phyloP scores from a whole-genome alignment of 495 filamentous ascomycete genomes.

The Penicillium soppii region DNA sequence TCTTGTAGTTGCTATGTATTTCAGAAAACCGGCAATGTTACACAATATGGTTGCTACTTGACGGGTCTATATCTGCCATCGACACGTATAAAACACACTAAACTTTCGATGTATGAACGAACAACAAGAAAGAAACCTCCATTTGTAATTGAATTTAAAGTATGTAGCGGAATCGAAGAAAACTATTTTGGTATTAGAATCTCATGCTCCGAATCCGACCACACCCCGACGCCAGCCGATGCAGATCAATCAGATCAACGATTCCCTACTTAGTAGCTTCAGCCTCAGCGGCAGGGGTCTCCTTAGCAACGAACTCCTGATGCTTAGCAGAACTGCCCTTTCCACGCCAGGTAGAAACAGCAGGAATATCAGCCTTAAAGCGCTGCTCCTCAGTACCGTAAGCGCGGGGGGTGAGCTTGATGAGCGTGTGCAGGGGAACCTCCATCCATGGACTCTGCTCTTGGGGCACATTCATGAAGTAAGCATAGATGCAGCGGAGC shows the following conservation, averaged over 20 bases:
- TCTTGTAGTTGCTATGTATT: too few relatives aligned
- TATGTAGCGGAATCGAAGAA: conserved; percentile 2
- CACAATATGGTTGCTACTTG: too few relatives aligned
- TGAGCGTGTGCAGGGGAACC: conserved; percentile 89
- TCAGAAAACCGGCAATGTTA: too few relatives aligned
- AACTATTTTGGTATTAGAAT: conserved; percentile 20
- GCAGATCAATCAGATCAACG: conserved; percentile 10
- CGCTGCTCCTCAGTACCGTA: conserved; percentile 87
- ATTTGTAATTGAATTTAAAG: not conserved
- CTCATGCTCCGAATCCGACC: conserved; percentile 12
- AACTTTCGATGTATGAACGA: not conserved
- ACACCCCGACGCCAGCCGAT: conserved; percentile 14
- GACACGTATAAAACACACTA: too few relatives aligned
- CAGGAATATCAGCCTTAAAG: conserved; percentile 85
- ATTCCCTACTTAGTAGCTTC: conserved; percentile 6
- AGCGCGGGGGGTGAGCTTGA: conserved; percentile 93
- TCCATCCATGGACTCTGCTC: conserved; percentile 97
- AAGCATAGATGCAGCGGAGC: conserved; percentile 93
- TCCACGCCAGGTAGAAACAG: conserved; percentile 90
- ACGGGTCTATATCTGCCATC: too few relatives aligned
- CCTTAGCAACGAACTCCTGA: conserved; percentile 41
- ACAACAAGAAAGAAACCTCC: not conserved
- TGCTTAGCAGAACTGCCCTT: conserved; percentile 87
- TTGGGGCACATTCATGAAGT: conserved; percentile 96
- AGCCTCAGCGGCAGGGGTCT: too few relatives aligned